Conservation (phyloP, 208 protist species). For the Angomonas deanei region DNA sequence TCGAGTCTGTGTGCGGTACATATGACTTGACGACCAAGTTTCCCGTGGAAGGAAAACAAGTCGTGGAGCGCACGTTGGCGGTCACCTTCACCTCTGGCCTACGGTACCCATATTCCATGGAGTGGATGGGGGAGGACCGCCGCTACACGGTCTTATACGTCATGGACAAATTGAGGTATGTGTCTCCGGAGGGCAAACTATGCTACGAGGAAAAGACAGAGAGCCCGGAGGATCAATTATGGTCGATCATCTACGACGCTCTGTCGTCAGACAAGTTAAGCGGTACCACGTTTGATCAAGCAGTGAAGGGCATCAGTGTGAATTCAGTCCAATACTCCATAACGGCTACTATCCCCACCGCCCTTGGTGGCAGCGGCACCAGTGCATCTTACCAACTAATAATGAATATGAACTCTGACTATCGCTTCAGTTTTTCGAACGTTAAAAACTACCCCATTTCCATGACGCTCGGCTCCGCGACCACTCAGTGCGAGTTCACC, state of each 20-base stretch:
- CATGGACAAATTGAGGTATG: not conserved
- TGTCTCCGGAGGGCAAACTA: not conserved
- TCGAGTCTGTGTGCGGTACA: not conserved
- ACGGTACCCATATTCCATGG: conserved; percentile 17
- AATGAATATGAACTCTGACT: not conserved
- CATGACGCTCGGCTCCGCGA: conserved; percentile 6
- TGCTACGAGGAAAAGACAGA: not conserved
- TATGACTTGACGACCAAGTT: not conserved
- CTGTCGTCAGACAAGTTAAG: no score
- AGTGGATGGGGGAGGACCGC: not conserved
- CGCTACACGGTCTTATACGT: conserved; percentile 7
- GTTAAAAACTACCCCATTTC: conserved; percentile 7
- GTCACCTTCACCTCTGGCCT: not conserved
- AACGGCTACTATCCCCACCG: conserved; percentile 5
- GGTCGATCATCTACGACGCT: not conserved
- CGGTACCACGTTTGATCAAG: no score
- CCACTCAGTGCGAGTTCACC: conserved; percentile 19
- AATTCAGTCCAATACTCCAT: not conserved
- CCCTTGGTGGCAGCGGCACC: conserved; percentile 13
- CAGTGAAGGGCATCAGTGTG: not conserved
- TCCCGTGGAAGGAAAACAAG: not conserved
- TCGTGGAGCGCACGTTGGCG: not conserved
- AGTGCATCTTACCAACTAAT: not conserved
- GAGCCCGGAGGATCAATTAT: not conserved
- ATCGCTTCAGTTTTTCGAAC: conserved; percentile 12